These are phyloP conservation scores for Solanum phureja DNA, from an alignment of 257 asterid species.

Conservation along the genomic window DNA sequence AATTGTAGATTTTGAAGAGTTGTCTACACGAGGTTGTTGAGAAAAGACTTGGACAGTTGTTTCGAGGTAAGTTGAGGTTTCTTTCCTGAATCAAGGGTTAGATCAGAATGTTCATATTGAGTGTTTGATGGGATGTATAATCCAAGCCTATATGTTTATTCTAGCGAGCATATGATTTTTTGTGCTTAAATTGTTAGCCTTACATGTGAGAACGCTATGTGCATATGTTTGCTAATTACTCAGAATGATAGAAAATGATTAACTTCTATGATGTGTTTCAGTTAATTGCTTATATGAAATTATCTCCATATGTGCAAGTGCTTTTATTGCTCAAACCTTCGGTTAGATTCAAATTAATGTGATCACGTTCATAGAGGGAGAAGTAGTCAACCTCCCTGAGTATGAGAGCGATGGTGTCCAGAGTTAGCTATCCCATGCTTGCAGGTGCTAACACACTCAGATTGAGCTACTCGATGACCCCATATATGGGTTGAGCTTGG, in stretches of 20 bases:
- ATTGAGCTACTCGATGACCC: background rate
- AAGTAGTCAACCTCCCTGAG: background rate
- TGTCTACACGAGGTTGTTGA: background rate
- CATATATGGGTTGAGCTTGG: background rate
- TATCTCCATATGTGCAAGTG: background rate
- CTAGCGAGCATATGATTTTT: background rate
- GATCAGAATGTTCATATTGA: background rate
- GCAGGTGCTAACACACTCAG: background rate
- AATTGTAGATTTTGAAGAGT: background rate
- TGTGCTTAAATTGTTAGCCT: background rate
- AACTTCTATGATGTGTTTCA: background rate
- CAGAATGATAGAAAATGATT: background rate
- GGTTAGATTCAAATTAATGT: background rate
- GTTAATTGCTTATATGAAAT: background rate
- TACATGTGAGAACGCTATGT: background rate
- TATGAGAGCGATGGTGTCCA: background rate
- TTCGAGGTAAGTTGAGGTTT: background rate
- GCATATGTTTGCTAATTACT: background rate
- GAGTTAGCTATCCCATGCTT: background rate
- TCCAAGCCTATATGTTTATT: background rate
- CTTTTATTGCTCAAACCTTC: background rate
- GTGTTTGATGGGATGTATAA: background rate
- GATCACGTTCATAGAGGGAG: background rate
- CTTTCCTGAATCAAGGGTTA: background rate
- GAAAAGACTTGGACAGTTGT: background rate